Conservation (phyloP, 2,329 filamentous ascomycete genomes). For the Ophiosphaerella korrae region DNA sequence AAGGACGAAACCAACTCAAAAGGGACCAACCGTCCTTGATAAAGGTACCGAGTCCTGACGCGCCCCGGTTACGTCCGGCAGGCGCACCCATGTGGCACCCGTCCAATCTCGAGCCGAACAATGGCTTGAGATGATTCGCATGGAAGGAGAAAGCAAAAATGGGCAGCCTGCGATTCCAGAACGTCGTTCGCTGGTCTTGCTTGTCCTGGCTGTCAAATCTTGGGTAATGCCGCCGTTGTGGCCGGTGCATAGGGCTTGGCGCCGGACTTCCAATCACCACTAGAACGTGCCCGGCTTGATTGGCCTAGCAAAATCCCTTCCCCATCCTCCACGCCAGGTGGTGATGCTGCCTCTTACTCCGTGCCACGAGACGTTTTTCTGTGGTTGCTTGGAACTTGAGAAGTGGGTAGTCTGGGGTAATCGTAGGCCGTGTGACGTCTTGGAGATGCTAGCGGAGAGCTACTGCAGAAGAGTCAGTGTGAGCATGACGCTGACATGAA, state of each 20-base stretch:
- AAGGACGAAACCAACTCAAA: slow-evolving; percentile 17
- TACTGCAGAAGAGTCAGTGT: slow-evolving; percentile 8
- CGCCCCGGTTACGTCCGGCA: slow-evolving; percentile 7
- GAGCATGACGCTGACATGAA: slow-evolving; percentile 11
- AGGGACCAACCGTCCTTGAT: slow-evolving; percentile 22
- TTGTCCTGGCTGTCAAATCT: slow-evolving; percentile 14
- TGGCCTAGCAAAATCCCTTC: slow-evolving; percentile 12
- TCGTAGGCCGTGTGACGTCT: slow-evolving; percentile 18
- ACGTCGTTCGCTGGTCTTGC: slow-evolving; percentile 21
- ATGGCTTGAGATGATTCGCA: slow-evolving; percentile 20
- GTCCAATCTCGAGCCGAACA: slow-evolving; percentile 13
- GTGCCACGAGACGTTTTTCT: slow-evolving; percentile 18
- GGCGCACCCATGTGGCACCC: slow-evolving; percentile 4
- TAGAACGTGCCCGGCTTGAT: slow-evolving; percentile 24
- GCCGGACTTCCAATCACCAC: slow-evolving; percentile 18
- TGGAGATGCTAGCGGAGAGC: slow-evolving; percentile 8
- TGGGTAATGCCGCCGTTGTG: slow-evolving; percentile 4
- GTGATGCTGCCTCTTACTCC: slow-evolving; percentile 9
- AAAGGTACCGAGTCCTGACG: slow-evolving; percentile 11
- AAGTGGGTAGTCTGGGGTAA: slow-evolving; percentile 10
- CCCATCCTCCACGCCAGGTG: background rate
- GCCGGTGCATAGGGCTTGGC: slow-evolving; percentile 5
- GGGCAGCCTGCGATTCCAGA: slow-evolving; percentile 5
- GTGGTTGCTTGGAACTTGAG: slow-evolving; percentile 2
- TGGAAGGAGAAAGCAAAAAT: slow-evolving; percentile 9